Conservation (phyloP, 148 eudicot genomes). For the Rhododendron griersonianum region DNA sequence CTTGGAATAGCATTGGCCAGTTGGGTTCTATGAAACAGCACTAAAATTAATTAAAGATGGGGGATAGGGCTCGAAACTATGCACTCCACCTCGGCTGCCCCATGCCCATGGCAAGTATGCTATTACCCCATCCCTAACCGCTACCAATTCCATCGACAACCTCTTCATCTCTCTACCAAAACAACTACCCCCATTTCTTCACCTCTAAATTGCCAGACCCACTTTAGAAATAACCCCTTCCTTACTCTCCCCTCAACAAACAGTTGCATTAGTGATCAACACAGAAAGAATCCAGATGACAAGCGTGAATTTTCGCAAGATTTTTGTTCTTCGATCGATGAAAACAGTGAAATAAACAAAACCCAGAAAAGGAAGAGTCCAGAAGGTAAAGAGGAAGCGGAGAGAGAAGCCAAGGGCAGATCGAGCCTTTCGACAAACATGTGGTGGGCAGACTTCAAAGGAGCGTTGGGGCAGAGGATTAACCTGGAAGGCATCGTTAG, state of each 20-base stretch:
- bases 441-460: slow-evolving; percentile 66
- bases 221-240: slow-evolving; percentile 4
- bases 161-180: slow-evolving; percentile 7
- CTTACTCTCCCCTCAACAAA: slow-evolving; percentile 15
- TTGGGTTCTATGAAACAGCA: not conserved
- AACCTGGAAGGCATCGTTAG: slow-evolving; percentile 60
- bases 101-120: slow-evolving; percentile 20
- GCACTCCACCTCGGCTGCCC: slow-evolving; percentile 25
- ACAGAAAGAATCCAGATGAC: slow-evolving; percentile 10
- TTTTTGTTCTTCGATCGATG: slow-evolving; percentile 16
- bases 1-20: not conserved
- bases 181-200: not conserved
- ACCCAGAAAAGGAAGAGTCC: slow-evolving; percentile 4
- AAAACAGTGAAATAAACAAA: not conserved
- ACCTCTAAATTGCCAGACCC: slow-evolving; percentile 3
- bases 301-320: slow-evolving; percentile 10
- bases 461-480: slow-evolving; percentile 71
- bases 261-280: slow-evolving; percentile 26
- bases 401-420: not conserved
- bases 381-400: slow-evolving; percentile 4
- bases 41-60: not conserved
- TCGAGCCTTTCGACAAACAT: slow-evolving; percentile 46
- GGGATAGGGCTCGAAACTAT: slow-evolving; percentile 6
- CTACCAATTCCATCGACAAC: not conserved
- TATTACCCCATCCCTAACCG: slow-evolving; percentile 22